Conservation (phyloP, 306 rosid genomes). For the Begonia loranthoides region DNA sequence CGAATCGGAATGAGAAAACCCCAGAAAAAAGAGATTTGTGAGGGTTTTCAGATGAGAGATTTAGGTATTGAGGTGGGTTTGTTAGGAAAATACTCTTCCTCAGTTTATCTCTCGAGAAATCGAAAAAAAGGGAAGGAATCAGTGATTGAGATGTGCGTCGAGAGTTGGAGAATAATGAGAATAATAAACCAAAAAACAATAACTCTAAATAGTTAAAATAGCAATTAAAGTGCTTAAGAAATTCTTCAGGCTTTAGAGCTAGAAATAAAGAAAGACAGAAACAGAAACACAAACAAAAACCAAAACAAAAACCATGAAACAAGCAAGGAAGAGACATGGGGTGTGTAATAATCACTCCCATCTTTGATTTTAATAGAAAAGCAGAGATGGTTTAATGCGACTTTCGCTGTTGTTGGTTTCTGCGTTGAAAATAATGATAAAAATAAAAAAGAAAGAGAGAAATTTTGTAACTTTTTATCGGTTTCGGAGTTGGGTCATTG, state of each 20-base stretch:
- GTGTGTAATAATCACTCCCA: neutral
- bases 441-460: neutral
- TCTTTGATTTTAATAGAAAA: neutral
- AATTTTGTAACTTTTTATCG: neutral
- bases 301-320: neutral
- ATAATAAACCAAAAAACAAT: neutral
- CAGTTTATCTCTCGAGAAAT: neutral
- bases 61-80: no score
- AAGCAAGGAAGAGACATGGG: neutral
- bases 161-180: neutral
- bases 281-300: neutral
- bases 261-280: neutral
- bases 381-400: neutral
- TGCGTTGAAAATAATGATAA: neutral
- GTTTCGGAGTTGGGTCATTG: neutral
- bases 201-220: neutral
- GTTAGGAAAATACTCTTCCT: no score
- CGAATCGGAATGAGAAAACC: no score
- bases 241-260: neutral
- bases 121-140: neutral
- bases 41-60: no score
- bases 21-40: no score
- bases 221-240: neutral
- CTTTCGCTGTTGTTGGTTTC: neutral
- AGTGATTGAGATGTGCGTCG: constrained; percentile 1